Evolutionary conservation across 2,329 filamentous ascomycete genomes (phyloP).

Genomic region (Colletotrichum sansevieriae): DNA sequence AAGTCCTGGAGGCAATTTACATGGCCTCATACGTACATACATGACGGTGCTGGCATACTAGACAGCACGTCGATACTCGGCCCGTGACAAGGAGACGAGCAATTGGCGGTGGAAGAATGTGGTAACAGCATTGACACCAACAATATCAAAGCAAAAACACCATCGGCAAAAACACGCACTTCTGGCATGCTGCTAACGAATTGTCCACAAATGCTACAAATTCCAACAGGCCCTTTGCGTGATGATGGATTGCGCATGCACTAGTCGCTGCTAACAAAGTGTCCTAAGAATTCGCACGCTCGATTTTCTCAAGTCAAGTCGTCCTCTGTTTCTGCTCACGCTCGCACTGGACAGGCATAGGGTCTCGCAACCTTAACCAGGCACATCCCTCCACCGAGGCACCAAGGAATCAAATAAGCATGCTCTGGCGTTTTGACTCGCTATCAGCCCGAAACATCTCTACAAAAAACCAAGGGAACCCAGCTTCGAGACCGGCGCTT

Average conservation of each 20-base stretch:
- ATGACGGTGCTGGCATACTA: conserved; percentile 6
- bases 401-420: conserved; percentile 30
- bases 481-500: conserved; percentile 1
- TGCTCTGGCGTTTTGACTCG: conserved; percentile 36
- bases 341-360: conserved; percentile 26
- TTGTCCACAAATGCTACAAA: conserved; percentile 10
- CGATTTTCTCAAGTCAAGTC: conserved; percentile 36
- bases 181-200: conserved; percentile 31
- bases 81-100: conserved; percentile 11
- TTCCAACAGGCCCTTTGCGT: conserved; percentile 30
- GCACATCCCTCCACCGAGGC: conserved; percentile 37
- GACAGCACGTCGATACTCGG: conserved; percentile 18
- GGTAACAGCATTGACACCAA: background rate
- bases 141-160: background rate
- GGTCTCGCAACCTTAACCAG: conserved; percentile 47
- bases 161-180: conserved; percentile 9
- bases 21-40: conserved; percentile 34
- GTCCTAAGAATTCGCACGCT: conserved; percentile 49
- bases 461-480: conserved; percentile 20
- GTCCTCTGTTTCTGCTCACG: conserved; percentile 19
- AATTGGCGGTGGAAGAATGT: conserved; percentile 30
- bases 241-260: conserved; percentile 53
- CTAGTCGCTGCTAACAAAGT: conserved; percentile 53
- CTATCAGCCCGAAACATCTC: conserved; percentile 21
- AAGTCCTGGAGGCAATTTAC: conserved; percentile 27